Conservation (phyloP, 768 basidiomycete genomes). For the Boletus sensibilis region DNA sequence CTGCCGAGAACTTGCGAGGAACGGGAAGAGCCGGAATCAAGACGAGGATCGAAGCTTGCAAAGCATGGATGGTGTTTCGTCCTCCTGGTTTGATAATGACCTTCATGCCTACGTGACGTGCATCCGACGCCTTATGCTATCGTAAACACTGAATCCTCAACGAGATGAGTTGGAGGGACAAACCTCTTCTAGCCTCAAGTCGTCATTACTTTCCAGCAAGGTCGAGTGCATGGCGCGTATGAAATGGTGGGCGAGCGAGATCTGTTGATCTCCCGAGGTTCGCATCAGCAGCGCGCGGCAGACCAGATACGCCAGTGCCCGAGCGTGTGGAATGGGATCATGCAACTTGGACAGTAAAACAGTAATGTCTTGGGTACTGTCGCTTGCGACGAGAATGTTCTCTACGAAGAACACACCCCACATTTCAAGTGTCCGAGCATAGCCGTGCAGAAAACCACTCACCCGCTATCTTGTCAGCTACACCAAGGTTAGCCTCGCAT, state of each 20-base stretch:
- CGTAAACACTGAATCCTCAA: constrained; percentile 1
- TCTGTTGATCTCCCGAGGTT: constrained; percentile 56
- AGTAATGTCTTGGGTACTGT: constrained; percentile 42
- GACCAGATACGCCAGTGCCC: constrained; percentile 60
- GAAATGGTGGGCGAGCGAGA: constrained; percentile 50
- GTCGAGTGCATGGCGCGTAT: constrained; percentile 47
- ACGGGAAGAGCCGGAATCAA: constrained; percentile 47
- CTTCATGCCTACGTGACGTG: constrained; percentile 44
- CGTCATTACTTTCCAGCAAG: constrained; percentile 45
- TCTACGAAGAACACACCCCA: constrained; percentile 38
- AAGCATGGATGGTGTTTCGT: constrained; percentile 49
- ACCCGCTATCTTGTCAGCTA: constrained; percentile 71
- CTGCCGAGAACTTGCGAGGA: constrained; percentile 35
- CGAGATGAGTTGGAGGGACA: constrained; percentile 4
- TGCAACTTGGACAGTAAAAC: constrained; percentile 53
- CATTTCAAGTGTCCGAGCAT: neutral
- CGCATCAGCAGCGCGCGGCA: constrained; percentile 58
- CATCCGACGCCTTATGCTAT: constrained; percentile 43
- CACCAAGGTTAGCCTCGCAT: constrained; percentile 48
- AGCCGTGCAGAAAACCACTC: neutral
- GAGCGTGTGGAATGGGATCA: constrained; percentile 49
- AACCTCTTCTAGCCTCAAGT: constrained; percentile 31
- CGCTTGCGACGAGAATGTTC: constrained; percentile 58
- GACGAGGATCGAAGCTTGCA: constrained; percentile 59
- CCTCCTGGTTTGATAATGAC: constrained; percentile 62